Evolutionary conservation across 306 rosid genomes (phyloP).

Genomic region (Vicia villosa): DNA sequence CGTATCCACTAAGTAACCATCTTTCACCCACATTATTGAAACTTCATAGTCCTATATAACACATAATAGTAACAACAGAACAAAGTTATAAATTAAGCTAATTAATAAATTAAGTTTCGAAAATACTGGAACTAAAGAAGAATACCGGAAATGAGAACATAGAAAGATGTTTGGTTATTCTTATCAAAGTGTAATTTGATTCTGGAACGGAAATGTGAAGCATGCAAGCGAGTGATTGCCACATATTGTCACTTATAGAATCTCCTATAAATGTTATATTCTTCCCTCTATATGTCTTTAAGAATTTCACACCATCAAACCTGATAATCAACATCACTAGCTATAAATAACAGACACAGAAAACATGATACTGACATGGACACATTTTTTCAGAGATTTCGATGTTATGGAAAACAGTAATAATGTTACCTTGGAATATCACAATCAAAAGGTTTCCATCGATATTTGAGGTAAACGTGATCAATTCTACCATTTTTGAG

Average conservation of each 20-base stretch:
- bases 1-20: slow-evolving; percentile 73
- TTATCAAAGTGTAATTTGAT: slow-evolving; percentile 44
- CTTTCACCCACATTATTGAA: slow-evolving; percentile 59
- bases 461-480: slow-evolving; percentile 50
- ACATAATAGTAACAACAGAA: neutral
- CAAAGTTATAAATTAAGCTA: neutral
- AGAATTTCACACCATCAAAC: slow-evolving; percentile 59
- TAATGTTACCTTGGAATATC: slow-evolving; percentile 54
- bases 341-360: no score
- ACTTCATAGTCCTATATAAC: slow-evolving; percentile 51
- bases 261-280: slow-evolving; percentile 80
- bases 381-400: no score
- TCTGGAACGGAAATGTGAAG: slow-evolving; percentile 56
- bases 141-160: slow-evolving; percentile 53
- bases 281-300: slow-evolving; percentile 63
- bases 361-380: no score
- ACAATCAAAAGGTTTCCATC: slow-evolving; percentile 66
- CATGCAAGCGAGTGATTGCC: slow-evolving; percentile 79
- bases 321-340: slow-evolving; percentile 36
- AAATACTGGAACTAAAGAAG: neutral
- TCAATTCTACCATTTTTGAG: slow-evolving; percentile 61
- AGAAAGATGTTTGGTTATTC: slow-evolving; percentile 30
- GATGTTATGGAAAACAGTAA: no score
- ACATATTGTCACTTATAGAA: slow-evolving; percentile 74
- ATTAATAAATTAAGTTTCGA: neutral